Evolutionary conservation across 805 yeast genomes (phyloP).

Genomic region (Starmera dryadoides): DNA sequence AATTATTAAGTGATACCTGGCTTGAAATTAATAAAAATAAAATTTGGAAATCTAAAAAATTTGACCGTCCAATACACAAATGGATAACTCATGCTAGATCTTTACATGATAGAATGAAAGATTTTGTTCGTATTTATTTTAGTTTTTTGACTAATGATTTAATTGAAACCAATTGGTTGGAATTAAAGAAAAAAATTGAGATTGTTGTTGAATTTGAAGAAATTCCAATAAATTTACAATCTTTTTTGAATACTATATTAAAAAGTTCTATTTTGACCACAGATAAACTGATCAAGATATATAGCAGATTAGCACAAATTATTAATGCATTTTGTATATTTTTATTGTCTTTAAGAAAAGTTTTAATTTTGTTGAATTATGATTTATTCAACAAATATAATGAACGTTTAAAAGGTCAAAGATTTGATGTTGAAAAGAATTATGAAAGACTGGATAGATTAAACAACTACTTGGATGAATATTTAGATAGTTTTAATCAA

Average conservation of each 20-base stretch:
- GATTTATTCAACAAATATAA: conserved; percentile 32
- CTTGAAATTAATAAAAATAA: conserved; percentile 52
- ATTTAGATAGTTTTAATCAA: conserved; percentile 36
- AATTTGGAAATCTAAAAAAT: conserved; percentile 58
- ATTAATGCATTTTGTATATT: conserved; percentile 42
- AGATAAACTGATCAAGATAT: conserved; percentile 38
- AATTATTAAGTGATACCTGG: conserved; percentile 63
- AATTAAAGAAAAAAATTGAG: conserved; percentile 25
- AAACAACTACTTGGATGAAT: conserved; percentile 32
- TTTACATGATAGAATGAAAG: conserved; percentile 43
- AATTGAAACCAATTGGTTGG: conserved; percentile 45
- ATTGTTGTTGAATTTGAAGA: conserved; percentile 31
- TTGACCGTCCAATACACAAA: conserved; percentile 33
- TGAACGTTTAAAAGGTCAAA: conserved; percentile 30
- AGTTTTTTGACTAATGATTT: conserved; percentile 53
- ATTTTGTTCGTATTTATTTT: conserved; percentile 46
- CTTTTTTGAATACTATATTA: conserved; percentile 54
- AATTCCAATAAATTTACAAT: conserved; percentile 39
- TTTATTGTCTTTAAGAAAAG: conserved; percentile 44
- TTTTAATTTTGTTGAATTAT: conserved; percentile 41
- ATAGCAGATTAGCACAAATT: conserved; percentile 38
- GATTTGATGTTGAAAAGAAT: conserved; percentile 33
- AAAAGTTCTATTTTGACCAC: conserved; percentile 64
- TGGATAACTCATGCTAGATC: conserved; percentile 51
- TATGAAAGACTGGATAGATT: conserved; percentile 32